phyloP scores from a whole-genome alignment of 805 yeast species.

The Lachancea kluyveri region DNA sequence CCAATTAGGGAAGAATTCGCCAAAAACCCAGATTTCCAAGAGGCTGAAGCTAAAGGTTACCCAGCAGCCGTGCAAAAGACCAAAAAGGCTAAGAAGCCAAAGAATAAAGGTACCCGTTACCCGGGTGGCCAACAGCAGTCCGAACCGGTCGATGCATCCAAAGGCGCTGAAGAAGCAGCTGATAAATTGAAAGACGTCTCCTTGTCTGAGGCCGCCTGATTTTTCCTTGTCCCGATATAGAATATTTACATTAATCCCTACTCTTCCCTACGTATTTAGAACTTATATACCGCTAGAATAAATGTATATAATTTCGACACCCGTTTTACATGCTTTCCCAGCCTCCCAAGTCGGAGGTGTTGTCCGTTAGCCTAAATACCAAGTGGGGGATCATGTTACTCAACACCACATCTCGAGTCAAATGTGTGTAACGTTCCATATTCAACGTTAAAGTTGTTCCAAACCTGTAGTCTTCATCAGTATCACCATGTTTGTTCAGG shows the following conservation, averaged over 20 bases:
- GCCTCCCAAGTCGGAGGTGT: conserved; percentile 81
- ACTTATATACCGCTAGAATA: neutral
- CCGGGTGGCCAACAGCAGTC: conserved; percentile 61
- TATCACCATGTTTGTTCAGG: conserved; percentile 80
- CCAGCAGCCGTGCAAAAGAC: conserved; percentile 61
- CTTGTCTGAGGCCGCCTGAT: conserved; percentile 26
- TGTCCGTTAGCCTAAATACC: conserved; percentile 75
- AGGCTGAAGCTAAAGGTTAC: conserved; percentile 72
- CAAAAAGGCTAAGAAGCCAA: conserved; percentile 67
- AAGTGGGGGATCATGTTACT: conserved; percentile 71
- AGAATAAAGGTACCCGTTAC: conserved; percentile 84
- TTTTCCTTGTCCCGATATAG: conserved; percentile 2
- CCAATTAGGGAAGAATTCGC: conserved; percentile 75
- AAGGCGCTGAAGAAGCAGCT: conserved; percentile 25
- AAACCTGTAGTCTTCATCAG: conserved; percentile 64
- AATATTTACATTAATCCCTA: neutral
- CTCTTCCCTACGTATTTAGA: neutral
- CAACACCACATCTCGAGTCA: conserved; percentile 66
- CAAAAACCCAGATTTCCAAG: conserved; percentile 63
- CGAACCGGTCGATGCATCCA: no score
- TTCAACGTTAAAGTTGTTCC: conserved; percentile 68
- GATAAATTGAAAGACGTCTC: conserved; percentile 35
- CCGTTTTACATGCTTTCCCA: conserved; percentile 57
- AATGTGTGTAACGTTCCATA: conserved; percentile 53
- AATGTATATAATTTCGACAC: neutral